Evolutionary conservation across 495 filamentous ascomycete species (phyloP), one percentile per base, ranked within the genome.

Genomic region (Stereocaulon alpinum): DNA sequence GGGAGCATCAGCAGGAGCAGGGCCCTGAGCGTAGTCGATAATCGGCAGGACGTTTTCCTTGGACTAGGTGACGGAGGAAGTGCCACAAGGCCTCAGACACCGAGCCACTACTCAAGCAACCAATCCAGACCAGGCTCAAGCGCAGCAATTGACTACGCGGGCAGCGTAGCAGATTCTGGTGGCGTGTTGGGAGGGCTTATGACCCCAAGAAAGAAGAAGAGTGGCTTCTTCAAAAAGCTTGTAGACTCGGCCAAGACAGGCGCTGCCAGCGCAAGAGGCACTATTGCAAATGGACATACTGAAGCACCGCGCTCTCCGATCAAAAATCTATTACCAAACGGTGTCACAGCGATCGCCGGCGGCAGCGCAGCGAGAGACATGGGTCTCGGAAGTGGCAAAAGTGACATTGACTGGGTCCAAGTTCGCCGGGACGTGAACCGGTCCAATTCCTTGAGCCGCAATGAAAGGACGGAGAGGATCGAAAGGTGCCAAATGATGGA

Each of bases 401-500:
- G 78, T 32, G 72, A 68, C 22, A 82, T 86, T 27, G 93, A 96
- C 68, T 99, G 93, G 92, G 87, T 97, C 29, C 90, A 96, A 68
- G 90, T 97, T 29, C 85, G 93, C 50, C 82, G 92, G 45, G 93
- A 99, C 73, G 87, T 97, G 42, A 96, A 97, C 69, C 81, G 93
- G 17, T 91, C 92, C 14, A 97, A 95, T 66, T 91, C 91, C 0
- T 76, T 96, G 29, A 95, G 91, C 70, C 81, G 82, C 56, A 93
- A 93, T 58, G 93, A 99, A 70, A 80, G 86, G 17, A 76, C 81
- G 37, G 93, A 97, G 65, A 77, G 94, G 53, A 84, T 82, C n/a
- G 93, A 97, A 58, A 82, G 91, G 34, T 95, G 90, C 64, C 86
- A 96, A 67, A 92, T 98, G 88, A 79, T 95, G 78, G 91, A 95